phyloP scores from a whole-genome alignment of 164 flowering plant genomes.

The Annona squamosa region DNA sequence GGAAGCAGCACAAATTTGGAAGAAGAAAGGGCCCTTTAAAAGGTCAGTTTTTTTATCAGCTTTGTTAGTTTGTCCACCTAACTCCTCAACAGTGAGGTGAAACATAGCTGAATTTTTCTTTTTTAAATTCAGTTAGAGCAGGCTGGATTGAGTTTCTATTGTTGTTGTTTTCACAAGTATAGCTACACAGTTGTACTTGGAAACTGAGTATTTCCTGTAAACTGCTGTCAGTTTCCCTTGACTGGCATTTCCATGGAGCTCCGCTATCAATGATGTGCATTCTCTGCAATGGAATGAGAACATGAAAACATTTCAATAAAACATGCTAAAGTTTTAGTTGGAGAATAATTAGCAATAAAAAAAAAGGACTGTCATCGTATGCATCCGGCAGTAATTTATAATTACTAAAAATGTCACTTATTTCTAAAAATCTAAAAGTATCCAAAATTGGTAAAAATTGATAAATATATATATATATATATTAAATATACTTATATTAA shows the following conservation, averaged over 20 bases:
- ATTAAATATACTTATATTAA: too few species aligned
- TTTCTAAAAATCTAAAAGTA: too few species aligned
- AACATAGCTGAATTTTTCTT: neutral
- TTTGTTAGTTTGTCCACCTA: too few species aligned
- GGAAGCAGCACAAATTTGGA: neutral
- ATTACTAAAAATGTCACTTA: too few species aligned
- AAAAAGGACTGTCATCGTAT: too few species aligned
- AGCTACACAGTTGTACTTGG: conserved; percentile 14
- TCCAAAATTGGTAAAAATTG: too few species aligned
- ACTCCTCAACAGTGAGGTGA: too few species aligned
- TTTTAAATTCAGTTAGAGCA: neutral
- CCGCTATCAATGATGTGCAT: conserved; percentile 40
- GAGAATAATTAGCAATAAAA: too few species aligned
- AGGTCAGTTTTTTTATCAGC: too few species aligned
- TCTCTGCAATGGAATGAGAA: conserved; percentile 24
- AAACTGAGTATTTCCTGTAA: conserved; percentile 35
- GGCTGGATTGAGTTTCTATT: conserved; percentile 2
- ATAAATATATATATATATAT: too few species aligned
- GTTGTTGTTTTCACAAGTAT: conserved; percentile 4
- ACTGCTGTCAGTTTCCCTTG: conserved; percentile 40
- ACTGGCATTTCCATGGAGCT: conserved; percentile 36
- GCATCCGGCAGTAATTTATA: too few species aligned
- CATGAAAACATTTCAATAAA: neutral
- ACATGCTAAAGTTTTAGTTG: neutral
- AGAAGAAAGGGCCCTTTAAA: neutral